Evolutionary conservation across 768 basidiomycete species (phyloP).

Genomic region (Tylopilus felleus): DNA sequence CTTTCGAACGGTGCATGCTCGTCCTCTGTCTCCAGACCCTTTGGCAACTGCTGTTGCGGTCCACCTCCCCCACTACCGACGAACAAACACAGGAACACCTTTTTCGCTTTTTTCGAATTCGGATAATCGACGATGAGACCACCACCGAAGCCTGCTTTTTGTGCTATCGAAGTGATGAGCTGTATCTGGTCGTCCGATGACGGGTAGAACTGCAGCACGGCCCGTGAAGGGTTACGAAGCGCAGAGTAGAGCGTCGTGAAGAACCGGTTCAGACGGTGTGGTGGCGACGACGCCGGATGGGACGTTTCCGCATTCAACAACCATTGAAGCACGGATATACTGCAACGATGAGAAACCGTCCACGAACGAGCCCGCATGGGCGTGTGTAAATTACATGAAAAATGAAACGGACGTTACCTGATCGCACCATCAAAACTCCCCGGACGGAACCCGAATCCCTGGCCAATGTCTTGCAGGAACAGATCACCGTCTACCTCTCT

Average conservation of each 20-base stretch:
- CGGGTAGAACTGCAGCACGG: conserved; percentile 93
- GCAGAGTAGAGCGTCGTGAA: conserved; percentile 91
- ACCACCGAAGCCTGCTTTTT: conserved; percentile 94
- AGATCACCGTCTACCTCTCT: conserved; percentile 95
- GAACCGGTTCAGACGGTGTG: conserved; percentile 79
- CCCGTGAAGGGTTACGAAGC: conserved; percentile 80
- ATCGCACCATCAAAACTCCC: conserved; percentile 98
- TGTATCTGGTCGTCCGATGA: conserved; percentile 96
- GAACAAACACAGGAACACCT: conserved; percentile 91
- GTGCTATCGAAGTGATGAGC: conserved; percentile 89
- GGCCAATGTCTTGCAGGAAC: conserved; percentile 96
- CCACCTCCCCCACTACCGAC: conserved; percentile 71
- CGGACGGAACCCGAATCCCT: conserved; percentile 95
- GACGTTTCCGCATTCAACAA: conserved; percentile 94
- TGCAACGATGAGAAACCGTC: conserved; percentile 30
- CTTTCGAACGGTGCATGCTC: conserved; percentile 70
- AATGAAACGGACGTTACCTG: conserved; percentile 49
- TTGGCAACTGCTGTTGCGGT: conserved; percentile 64
- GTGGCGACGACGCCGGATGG: conserved; percentile 84
- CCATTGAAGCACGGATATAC: conserved; percentile 99
- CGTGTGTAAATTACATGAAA: neutral
- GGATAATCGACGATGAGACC: conserved; percentile 97
- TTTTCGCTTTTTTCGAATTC: conserved; percentile 92
- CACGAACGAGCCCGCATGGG: neutral
- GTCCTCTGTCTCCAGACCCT: conserved; percentile 72